These are phyloP conservation scores for Amaranthus palmeri DNA, from an alignment of 148 eudicot genomes.

Conservation along the genomic window DNA sequence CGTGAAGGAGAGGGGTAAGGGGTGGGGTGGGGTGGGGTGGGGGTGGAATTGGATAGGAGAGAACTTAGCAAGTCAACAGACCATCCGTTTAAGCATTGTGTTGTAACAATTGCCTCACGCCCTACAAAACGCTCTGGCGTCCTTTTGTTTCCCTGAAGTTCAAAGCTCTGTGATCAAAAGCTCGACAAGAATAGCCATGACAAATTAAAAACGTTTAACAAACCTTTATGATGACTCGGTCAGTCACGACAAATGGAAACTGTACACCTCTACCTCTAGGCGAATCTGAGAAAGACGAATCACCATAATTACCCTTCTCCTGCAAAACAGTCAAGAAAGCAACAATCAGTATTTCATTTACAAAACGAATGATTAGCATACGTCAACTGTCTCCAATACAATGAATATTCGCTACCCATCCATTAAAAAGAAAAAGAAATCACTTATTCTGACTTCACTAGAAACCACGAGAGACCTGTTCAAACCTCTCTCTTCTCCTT, in stretches of 20 bases:
- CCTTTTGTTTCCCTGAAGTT: slow-evolving; percentile 78
- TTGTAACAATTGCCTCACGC: slow-evolving; percentile 86
- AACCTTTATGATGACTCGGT: slow-evolving; percentile 84
- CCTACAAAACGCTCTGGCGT: slow-evolving; percentile 83
- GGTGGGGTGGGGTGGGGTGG: not conserved
- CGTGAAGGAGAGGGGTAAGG: not conserved
- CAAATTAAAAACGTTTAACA: slow-evolving; percentile 5
- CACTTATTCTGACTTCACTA: not conserved
- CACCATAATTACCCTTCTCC: slow-evolving; percentile 50
- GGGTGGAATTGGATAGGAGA: not conserved
- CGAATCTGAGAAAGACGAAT: slow-evolving; percentile 37
- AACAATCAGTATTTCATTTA: not conserved
- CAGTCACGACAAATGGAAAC: slow-evolving; percentile 76
- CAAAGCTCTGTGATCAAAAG: slow-evolving; percentile 1
- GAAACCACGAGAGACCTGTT: slow-evolving; percentile 47
- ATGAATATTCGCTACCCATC: not conserved
- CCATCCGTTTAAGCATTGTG: slow-evolving; percentile 96
- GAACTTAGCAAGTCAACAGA: slow-evolving; percentile 29
- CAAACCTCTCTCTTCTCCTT: slow-evolving; percentile 74
- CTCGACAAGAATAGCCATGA: slow-evolving; percentile 4
- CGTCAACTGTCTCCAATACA: not conserved
- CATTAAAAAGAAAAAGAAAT: not conserved
- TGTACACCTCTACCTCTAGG: slow-evolving; percentile 64
- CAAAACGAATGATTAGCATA: not conserved
- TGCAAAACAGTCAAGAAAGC: slow-evolving; percentile 24